Percentiles rank a stretch among this genome's conserved stretches.
Conservation (phyloP, 108 stramenopile genomes). For the Discostella stelligeroides region DNA sequence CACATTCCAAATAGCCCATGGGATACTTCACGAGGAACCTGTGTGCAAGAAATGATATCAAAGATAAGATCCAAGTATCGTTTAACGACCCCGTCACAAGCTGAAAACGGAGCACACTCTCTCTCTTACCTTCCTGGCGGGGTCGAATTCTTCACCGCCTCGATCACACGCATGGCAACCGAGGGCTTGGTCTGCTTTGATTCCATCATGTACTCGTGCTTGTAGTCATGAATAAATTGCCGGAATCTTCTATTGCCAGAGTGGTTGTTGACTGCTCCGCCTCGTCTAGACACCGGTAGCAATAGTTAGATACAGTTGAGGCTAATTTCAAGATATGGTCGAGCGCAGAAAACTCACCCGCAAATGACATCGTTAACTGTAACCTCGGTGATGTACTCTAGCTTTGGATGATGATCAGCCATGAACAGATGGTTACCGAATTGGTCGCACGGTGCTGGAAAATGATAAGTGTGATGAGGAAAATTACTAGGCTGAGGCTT, state of each 20-base stretch:
- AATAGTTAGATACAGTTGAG: neutral
- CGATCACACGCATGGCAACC: conserved; percentile 35
- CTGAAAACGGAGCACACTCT: neutral
- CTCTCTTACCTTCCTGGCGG: conserved; percentile 36
- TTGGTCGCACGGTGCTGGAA: conserved; percentile 4
- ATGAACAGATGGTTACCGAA: conserved; percentile 11
- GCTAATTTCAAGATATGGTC: neutral
- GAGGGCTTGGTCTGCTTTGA: conserved; percentile 41
- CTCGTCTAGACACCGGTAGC: neutral
- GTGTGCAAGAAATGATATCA: no score
- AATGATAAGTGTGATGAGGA: neutral
- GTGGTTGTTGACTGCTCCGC: conserved; percentile 44
- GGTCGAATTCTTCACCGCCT: conserved; percentile 24
- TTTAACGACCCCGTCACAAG: no score
- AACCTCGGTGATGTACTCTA: conserved; percentile 26
- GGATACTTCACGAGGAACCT: conserved; percentile 41
- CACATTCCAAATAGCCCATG: conserved; percentile 30
- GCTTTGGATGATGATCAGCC: neutral
- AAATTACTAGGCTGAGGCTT: neutral
- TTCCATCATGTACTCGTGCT: conserved; percentile 43
- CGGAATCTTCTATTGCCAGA: conserved; percentile 53
- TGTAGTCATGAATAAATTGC: conserved; percentile 34
- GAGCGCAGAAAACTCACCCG: conserved; percentile 17
- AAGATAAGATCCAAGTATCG: no score
- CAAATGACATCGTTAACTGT: conserved; percentile 45